Evolutionary conservation across 805 yeast genomes (phyloP), one percentile per base, ranked within the genome.

Genomic region (Metschnikowia picachoensis): DNA sequence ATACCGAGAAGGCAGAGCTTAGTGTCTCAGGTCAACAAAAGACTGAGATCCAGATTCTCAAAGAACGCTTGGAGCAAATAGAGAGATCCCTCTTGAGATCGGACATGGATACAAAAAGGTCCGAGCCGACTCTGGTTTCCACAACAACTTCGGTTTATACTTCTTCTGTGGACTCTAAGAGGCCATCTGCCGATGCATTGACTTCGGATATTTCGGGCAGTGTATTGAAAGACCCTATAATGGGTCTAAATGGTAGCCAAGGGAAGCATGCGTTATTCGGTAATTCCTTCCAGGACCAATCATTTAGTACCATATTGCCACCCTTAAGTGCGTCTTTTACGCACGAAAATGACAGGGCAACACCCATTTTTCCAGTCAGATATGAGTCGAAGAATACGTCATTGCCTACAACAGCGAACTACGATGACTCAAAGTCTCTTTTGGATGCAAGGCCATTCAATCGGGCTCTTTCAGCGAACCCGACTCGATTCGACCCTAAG

Each of bases 41-140:
- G 25, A 42, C 48, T 11, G 58, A 55, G 35, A 46, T 55, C 14
- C 55, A 51, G 29, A 30, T 53, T 35, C 51, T 55, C 34, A 55
- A 55, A 37, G 48, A 51, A 11, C 33, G 58, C 6, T 43, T 55
- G 11, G 53, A 48, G 30, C 49, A 47, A 33, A 53, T 55, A 11
- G 58, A 55, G 33, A 39, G 40, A 30, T 53, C 57, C 2, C 32
- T 53, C 14, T 17, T 39, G n/a, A 27, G 43, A 12, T 39, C 47
- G 4, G 39, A 43, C 17, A 13, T 35, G 29, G 30, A 20, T 20
- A 5, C 25, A 20, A 20, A 41, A 30, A 13, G 16, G 31, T 8
- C 9, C 16, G 43, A 33, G 15, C 37, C 25, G 15, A 4, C 15
- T 3, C 30, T 33, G 37, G 28, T 30, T 11, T 13, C 25, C 25